phyloP scores from a whole-genome alignment of 805 yeast genomes.

The Candida lessepsii region DNA sequence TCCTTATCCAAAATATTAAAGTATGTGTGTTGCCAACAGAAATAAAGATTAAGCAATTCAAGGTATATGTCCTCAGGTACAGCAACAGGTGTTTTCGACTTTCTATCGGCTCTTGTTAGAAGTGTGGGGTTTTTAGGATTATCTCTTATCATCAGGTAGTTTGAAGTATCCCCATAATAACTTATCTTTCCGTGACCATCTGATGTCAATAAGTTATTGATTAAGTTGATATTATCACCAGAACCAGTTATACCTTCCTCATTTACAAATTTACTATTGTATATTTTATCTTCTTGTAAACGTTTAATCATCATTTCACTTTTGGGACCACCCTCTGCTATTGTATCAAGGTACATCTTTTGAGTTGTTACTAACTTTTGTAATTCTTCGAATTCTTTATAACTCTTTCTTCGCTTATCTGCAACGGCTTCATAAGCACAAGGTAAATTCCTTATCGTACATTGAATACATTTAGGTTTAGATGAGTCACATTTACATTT shows the following conservation, averaged over 20 bases:
- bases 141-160: constrained; percentile 10
- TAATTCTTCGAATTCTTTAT: constrained; percentile 8
- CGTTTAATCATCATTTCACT: background rate
- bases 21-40: constrained; percentile 15
- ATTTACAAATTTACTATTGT: background rate
- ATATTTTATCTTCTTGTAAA: constrained; percentile 5
- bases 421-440: constrained; percentile 3
- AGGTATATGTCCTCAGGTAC: constrained; percentile 2
- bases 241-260: constrained; percentile 1
- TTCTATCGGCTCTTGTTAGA: background rate
- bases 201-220: constrained; percentile 8
- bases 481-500: constrained; percentile 12
- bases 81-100: background rate
- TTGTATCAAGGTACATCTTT: constrained; percentile 6
- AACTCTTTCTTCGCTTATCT: constrained; percentile 6
- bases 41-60: constrained; percentile 11
- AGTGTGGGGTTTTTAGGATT: background rate
- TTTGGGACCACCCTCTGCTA: constrained; percentile 10
- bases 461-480: constrained; percentile 9
- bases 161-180: constrained; percentile 15
- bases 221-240: background rate
- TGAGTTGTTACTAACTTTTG: constrained; percentile 5
- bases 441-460: constrained; percentile 2
- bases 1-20: constrained; percentile 11
- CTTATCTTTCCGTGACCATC: constrained; percentile 12